Base-by-base conservation (phyloP, 2,329 filamentous ascomycete genomes). In the Fusarium bulbicola region DNA sequence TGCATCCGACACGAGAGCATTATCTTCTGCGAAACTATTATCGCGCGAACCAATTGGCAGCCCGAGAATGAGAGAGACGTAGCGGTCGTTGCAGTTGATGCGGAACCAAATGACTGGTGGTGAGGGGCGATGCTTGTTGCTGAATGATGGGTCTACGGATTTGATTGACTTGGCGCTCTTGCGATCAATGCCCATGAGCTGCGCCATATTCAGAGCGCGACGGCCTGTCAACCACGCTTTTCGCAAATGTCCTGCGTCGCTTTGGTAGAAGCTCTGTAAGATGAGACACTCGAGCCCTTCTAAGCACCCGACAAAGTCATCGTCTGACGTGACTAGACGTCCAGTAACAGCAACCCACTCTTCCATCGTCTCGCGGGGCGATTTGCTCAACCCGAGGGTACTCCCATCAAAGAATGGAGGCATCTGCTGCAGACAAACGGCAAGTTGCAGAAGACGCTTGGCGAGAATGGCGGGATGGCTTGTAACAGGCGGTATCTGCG, bases 201-300 rank as follows among this genome's bases (percentile, higher is more conserved):
- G 87, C 0, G 84, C 86, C 40, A 89, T 80, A 50, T 82, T 84
- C 39, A 90, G 78, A 9, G 86, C 86, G 10, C 86, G 82, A 1
- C 88, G 85, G 28, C 82, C 83, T 12, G 81, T 82, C 28, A 90
- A 77, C 88, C 88, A 91, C 6, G 87, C 82, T 49, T 86, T 86
- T 28, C 87, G 84, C 5, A 89, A 79, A 49, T 88, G 88, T 2
- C 89, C 89, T 1, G 82, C 83, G 63, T 89, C 88, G 42, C 83
- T 81, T 59, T 89, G 85, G 72, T 85, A 88, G 59, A 86, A 77
- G 24, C 82, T 81, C 42, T 87, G 81, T 0, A 90, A 77, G 28
- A 85, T 75, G 1, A 90, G 79, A 57, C 85, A 86, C 76, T 89
- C 86, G 2, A 90, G 75, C 5, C 87, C 88, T 74, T 90, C 87